These are phyloP conservation scores for Coemansia umbellata DNA, from an alignment of 192 early-diverging fungal species.

Conservation along the genomic window DNA sequence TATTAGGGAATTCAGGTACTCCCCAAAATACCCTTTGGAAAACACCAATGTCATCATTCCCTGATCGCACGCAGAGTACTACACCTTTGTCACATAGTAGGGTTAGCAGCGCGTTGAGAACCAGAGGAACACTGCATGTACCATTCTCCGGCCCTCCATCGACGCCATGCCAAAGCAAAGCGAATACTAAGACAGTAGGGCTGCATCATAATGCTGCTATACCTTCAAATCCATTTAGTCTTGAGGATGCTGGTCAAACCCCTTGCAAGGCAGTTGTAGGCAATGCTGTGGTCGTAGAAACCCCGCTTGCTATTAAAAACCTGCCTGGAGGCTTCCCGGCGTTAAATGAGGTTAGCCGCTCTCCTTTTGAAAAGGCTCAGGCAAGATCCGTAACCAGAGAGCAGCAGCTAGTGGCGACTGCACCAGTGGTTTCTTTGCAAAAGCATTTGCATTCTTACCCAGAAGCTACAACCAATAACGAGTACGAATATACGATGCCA, in stretches of 20 bases:
- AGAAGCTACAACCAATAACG: not conserved
- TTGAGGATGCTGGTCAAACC: conserved; percentile 9
- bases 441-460: not conserved
- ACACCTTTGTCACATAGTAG: not conserved
- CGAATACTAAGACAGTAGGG: not conserved
- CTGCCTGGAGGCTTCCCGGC: conserved; percentile 13
- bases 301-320: conserved; percentile 1
- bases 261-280: conserved; percentile 8
- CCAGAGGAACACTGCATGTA: conserved; percentile 2
- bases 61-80: not conserved
- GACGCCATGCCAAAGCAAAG: conserved; percentile 14
- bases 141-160: conserved; percentile 38
- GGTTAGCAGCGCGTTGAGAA: not conserved
- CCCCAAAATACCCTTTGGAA: conserved; percentile 5
- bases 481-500: not conserved
- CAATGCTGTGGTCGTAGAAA: not conserved
- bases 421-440: not conserved
- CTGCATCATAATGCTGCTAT: not conserved
- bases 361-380: conserved; percentile 21
- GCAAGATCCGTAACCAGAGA: not conserved
- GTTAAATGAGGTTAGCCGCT: conserved; percentile 3
- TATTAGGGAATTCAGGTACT: not conserved
- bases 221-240: not conserved
- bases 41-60: conserved; percentile 13
- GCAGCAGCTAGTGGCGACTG: too few species aligned